Evolutionary conservation across 2,329 filamentous ascomycete genomes (phyloP), one percentile per base, ranked within the genome.

Genomic region (Fusarium newnesense): DNA sequence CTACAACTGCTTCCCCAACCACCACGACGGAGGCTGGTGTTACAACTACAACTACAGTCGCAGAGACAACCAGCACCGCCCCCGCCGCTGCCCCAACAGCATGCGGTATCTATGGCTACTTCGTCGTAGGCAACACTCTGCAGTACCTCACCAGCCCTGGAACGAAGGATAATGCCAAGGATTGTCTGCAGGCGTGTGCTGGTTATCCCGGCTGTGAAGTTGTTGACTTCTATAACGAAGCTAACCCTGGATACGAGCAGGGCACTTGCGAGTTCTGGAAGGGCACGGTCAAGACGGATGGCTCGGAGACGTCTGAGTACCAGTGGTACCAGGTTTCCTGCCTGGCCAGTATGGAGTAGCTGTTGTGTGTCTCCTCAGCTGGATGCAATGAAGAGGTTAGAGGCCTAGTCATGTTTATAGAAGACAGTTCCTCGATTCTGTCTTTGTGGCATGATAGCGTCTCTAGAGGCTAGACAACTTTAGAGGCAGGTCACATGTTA

Each of bases 351-450:
- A 30, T 30, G 44, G 30, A 30, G 16, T 30, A 7, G 4, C 19
- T 11, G 7, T 30, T 4, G 9, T 21, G 6, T 10, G 15, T 21
- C 5, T 30, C 5, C 10, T 30, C 0, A 46, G 6, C 18, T 28
- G n/a, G 9, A 37, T 34, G 13, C 2, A 13, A 34, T 34, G 12
- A 6, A 12, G 12, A 34, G 5, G 13, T 34, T 13, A 34, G 13
- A 11, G 32, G 32, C 32, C 12, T 13, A 6, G 4, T 13, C 13
- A 13, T 13, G 12, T 34, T 34, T 13, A 32, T 32, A 11, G 30
- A 32, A 32, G 30, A 32, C 30, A 24, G 24, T 24, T 24, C 24
- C 24, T 24, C 24, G 24, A 24, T 24, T 24, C 24, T 24, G 24
- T 24, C 24, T 24, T 24, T 24, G 24, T 24, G 24, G 24, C 24